phyloP scores from a whole-genome alignment of 192 early-diverging fungal species.

The Obelidium mucronatum region DNA sequence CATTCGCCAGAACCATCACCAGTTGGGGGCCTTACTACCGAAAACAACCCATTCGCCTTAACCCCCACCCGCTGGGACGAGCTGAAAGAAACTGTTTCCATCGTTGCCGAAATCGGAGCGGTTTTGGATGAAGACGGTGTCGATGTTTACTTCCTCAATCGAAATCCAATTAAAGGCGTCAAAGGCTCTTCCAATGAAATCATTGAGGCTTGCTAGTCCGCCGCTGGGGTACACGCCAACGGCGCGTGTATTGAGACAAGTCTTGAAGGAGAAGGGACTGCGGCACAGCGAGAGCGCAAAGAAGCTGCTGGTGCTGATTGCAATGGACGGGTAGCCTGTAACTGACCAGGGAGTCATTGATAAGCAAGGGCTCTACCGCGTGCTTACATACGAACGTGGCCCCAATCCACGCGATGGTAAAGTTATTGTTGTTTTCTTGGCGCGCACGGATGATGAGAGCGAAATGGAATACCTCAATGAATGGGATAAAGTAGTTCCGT shows the following conservation, averaged over 20 bases:
- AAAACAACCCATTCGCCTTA: slow-evolving; percentile 5
- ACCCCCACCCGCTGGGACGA: slow-evolving; percentile 31
- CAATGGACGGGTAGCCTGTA: neutral
- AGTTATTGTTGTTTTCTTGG: slow-evolving; percentile 1
- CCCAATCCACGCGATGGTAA: neutral
- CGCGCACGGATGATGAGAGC: neutral
- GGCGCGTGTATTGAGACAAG: slow-evolving; percentile 2
- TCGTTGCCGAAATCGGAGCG: slow-evolving; percentile 15
- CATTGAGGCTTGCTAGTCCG: neutral
- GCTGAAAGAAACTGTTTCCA: slow-evolving; percentile 4
- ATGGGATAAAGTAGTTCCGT: neutral
- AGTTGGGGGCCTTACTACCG: slow-evolving; percentile 24
- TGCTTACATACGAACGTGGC: neutral
- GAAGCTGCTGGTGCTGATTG: neutral
- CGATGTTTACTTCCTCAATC: slow-evolving; percentile 31
- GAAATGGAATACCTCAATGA: neutral
- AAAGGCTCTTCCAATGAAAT: neutral
- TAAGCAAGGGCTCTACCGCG: neutral
- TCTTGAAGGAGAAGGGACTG: no score
- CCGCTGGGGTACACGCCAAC: slow-evolving; percentile 21
- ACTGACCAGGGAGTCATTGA: neutral
- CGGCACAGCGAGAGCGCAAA: neutral
- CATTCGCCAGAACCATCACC: slow-evolving; percentile 19
- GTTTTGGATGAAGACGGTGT: slow-evolving; percentile 27
- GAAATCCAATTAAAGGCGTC: neutral